These are phyloP conservation scores for Lipomyces yamanashiensis DNA, from an alignment of 805 yeast genomes.

Conservation along the genomic window DNA sequence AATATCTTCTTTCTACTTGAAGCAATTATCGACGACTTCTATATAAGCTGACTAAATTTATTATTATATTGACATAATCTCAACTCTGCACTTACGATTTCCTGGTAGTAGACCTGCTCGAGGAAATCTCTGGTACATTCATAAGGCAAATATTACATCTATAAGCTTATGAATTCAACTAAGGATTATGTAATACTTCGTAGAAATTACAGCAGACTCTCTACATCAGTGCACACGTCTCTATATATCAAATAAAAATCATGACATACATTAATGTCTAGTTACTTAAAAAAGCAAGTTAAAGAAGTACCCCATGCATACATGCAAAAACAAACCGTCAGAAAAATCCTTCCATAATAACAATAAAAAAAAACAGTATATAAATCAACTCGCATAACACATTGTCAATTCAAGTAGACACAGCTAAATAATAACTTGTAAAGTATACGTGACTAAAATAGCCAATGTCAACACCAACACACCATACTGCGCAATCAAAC, in stretches of 20 bases:
- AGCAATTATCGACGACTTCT: no score
- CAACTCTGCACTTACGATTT: background rate
- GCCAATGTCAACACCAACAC: slow-evolving; percentile 72
- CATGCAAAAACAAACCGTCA: background rate
- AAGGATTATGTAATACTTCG: no score
- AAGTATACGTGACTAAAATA: slow-evolving; percentile 69
- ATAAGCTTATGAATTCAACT: background rate
- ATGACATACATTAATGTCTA: no score
- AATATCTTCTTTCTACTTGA: no score
- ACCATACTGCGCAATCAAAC: slow-evolving; percentile 72
- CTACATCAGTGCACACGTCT: no score
- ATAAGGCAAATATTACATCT: no score
- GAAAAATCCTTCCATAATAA: background rate
- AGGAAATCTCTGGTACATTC: no score
- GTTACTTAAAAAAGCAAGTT: background rate
- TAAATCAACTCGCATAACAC: no score
- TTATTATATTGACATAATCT: background rate
- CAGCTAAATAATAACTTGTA: slow-evolving; percentile 41
- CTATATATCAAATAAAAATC: no score
- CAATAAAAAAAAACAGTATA: background rate
- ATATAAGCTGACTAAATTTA: background rate
- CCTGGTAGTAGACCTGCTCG: no score
- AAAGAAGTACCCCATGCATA: background rate
- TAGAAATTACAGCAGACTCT: no score
- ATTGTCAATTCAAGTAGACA: no score